Percentiles rank a stretch among this genome's conserved stretches.
phyloP scores from a whole-genome alignment of 129 eudicot species.

The Flaveria trinervia region DNA sequence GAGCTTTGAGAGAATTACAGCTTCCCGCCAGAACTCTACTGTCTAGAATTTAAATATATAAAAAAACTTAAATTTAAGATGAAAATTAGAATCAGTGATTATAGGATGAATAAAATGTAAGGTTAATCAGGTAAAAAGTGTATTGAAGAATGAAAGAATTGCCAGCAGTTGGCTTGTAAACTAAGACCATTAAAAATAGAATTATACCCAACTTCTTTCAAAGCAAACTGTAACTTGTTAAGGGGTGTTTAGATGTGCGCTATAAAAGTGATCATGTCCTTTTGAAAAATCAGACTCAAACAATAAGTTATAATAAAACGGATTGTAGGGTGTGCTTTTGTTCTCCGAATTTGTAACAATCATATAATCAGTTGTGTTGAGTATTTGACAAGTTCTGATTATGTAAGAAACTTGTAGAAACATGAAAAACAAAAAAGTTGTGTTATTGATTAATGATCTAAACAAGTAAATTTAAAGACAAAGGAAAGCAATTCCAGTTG shows the following conservation, averaged over 20 bases:
- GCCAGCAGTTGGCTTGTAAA: slow-evolving; percentile 8
- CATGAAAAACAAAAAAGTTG: background rate
- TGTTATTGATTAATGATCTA: background rate
- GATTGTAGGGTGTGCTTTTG: background rate
- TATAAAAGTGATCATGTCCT: background rate
- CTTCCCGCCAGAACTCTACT: slow-evolving; percentile 89
- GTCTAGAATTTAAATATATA: slow-evolving; percentile 45
- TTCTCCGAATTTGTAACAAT: background rate
- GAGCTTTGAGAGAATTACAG: slow-evolving; percentile 84
- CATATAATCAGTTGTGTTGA: slow-evolving; percentile 11
- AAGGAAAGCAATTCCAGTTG: background rate
- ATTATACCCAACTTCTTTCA: slow-evolving; percentile 9
- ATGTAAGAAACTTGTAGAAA: background rate
- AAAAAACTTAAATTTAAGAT: slow-evolving; percentile 1
- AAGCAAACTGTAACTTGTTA: background rate
- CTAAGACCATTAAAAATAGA: background rate
- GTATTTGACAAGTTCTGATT: background rate
- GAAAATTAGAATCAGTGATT: background rate
- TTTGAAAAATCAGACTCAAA: background rate
- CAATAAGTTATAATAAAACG: background rate
- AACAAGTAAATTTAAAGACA: background rate
- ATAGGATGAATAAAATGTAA: background rate
- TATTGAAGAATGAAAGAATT: background rate
- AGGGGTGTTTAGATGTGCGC: background rate
- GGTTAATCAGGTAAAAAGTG: background rate